Evolutionary conservation across 139 green algal species (phyloP).

Genomic region (Diplosphaera chodatii): DNA sequence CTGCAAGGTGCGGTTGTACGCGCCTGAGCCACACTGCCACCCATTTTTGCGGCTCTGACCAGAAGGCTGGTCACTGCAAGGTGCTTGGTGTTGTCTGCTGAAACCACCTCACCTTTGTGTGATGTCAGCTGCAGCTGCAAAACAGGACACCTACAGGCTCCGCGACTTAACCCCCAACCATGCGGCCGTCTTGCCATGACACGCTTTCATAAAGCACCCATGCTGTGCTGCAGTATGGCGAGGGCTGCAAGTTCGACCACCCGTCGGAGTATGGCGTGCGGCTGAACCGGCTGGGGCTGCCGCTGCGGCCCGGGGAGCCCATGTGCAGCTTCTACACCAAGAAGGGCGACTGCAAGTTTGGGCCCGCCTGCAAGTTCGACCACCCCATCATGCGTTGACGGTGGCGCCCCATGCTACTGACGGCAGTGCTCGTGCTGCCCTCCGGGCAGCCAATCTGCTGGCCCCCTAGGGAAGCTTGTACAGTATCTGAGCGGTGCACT

Average conservation of each 20-base stretch:
- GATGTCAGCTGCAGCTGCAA: background rate
- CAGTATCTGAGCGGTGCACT: no score
- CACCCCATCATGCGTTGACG: slow-evolving; percentile 51
- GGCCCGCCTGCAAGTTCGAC: slow-evolving; percentile 85
- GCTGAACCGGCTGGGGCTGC: slow-evolving; percentile 57
- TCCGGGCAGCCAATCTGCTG: no score
- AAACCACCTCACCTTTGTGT: background rate
- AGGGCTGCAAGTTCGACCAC: slow-evolving; percentile 85
- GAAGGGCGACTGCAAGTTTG: slow-evolving; percentile 84
- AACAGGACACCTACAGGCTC: background rate
- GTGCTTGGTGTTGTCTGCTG: no score
- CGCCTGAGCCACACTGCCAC: no score
- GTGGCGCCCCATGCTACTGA: no score
- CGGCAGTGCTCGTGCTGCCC: no score
- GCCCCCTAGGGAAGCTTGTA: no score
- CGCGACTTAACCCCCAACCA: slow-evolving; percentile 49
- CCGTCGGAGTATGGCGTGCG: slow-evolving; percentile 54
- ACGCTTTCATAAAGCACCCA: slow-evolving; percentile 10
- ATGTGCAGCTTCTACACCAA: slow-evolving; percentile 82
- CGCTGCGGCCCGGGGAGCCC: slow-evolving; percentile 53
- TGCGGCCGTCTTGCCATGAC: background rate
- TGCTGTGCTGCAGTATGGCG: slow-evolving; percentile 42
- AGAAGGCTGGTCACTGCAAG: no score
- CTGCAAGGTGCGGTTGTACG: no score
- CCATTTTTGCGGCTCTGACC: no score